Evolutionary conservation across 768 basidiomycete genomes (phyloP), one percentile per base, ranked within the genome.

Genomic region (Dioszegia aurantiaca): DNA sequence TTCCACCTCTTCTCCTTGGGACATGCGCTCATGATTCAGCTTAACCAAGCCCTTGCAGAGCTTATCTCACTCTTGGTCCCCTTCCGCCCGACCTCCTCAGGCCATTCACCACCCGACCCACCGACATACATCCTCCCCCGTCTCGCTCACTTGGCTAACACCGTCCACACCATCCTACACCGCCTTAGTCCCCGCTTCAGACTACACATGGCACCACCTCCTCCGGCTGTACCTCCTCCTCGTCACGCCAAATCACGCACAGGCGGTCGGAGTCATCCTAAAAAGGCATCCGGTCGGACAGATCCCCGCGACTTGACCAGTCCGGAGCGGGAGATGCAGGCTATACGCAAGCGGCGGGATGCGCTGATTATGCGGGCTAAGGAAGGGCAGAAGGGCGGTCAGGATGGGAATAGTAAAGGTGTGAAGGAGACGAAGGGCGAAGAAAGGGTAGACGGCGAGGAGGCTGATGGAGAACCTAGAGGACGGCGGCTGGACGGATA

Each of bases 271-370:
- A 6, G 33, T 33, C 33, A 33, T 14, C 8, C 33, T 14, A 14
- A 33, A 33, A 14, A n/a, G n/a, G n/a, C n/a, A 6, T 33, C 33
- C 8, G 33, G 33, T 14, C 33, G 33, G 33, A 28, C 27, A 10
- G 17, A 47, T 16, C 16, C 26, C 27, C 3, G 36, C 19, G 51
- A 44, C 11, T 21, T 44, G n/a, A 44, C 41, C 11, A 19, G 24
- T 21, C 26, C 42, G 21, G 71, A 73, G 47, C 56, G 55, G 45
- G 71, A 73, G 31, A 73, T 73, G 71, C 64, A 68, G 31, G 36
- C 64, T 2, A 70, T 73, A 11, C 49, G 67, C 10, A 58, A 58
- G 30, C 44, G 71, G 3, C 30, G 71, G 31, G 71, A 73, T 41
- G 58, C 49, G 10, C 54, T 73, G 31, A 73, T 64, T 33, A 64